Percentiles rank a stretch among this genome's conserved stretches.
Evolutionary conservation across 2,329 filamentous ascomycete genomes (phyloP).

Genomic region (Graphiopsis chlorocephala): DNA sequence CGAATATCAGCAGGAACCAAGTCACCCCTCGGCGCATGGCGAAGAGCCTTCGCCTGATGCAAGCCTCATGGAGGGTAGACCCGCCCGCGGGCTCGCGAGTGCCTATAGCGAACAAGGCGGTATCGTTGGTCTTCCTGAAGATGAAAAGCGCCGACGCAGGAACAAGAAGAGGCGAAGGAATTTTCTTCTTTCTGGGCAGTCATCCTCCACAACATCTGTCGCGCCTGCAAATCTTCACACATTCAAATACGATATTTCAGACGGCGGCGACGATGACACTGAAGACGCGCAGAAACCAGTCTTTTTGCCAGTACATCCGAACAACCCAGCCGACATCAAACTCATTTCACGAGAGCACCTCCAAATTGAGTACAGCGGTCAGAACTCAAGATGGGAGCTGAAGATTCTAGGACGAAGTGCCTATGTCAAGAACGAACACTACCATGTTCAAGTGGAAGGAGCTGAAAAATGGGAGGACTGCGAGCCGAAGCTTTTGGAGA

Average conservation of each 20-base stretch:
- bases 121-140: conserved; percentile 53
- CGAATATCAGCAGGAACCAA: conserved; percentile 29
- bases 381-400: conserved; percentile 63
- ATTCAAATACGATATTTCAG: conserved; percentile 19
- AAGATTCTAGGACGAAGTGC: conserved; percentile 66
- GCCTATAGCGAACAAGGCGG: conserved; percentile 34
- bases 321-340: conserved; percentile 63
- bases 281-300: conserved; percentile 45
- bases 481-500: conserved; percentile 8
- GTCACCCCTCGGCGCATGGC: conserved; percentile 27
- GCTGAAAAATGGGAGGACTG: conserved; percentile 11
- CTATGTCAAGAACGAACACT: conserved; percentile 57
- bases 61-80: conserved; percentile 29
- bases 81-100: conserved; percentile 29
- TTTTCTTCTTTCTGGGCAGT: conserved; percentile 23
- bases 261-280: conserved; percentile 35
- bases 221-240: conserved; percentile 27
- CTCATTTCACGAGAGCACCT: conserved; percentile 72
- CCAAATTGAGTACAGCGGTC: conserved; percentile 67
- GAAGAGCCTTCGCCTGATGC: conserved; percentile 20
- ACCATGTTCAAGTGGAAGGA: conserved; percentile 30
- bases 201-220: conserved; percentile 52
- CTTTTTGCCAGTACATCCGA: conserved; percentile 70
- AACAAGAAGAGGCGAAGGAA: conserved; percentile 14
- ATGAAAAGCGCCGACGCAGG: conserved; percentile 28